Conservation (phyloP, 2,329 filamentous ascomycete species). For the Apiospora aurea region DNA sequence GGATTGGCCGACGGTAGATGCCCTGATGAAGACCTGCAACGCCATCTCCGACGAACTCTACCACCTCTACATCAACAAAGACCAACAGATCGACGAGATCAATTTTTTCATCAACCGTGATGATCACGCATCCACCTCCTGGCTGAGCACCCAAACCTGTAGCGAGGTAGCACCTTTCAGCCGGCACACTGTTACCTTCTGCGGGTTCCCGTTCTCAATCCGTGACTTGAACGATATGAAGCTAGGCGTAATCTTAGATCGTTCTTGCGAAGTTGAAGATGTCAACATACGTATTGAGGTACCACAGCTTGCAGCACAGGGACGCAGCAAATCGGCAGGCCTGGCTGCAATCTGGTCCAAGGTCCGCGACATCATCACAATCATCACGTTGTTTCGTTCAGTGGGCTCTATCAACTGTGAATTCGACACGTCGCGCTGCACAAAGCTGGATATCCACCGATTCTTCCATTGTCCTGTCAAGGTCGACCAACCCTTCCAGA, state of each 20-base stretch:
- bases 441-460: neutral
- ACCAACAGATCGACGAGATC: too few relatives aligned
- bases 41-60: neutral
- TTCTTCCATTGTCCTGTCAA: neutral
- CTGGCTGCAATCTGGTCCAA: neutral
- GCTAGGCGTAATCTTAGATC: neutral
- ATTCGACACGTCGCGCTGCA: neutral
- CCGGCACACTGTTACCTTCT: too few relatives aligned
- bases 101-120: neutral
- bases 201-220: too few relatives aligned
- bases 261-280: fast-evolving
- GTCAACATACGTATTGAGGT: neutral
- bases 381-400: neutral
- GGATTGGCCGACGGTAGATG: neutral
- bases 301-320: neutral
- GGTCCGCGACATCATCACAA: neutral
- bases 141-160: neutral
- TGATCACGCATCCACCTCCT: neutral
- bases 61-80: fast-evolving
- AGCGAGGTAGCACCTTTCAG: fast-evolving
- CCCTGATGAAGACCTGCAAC: neutral
- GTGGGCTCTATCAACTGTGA: neutral
- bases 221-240: neutral
- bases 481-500: neutral
- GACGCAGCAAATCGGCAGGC: neutral